Evolutionary conservation across 31 red algal genomes (phyloP).

Genomic region (Asparagopsis taxiformis): DNA sequence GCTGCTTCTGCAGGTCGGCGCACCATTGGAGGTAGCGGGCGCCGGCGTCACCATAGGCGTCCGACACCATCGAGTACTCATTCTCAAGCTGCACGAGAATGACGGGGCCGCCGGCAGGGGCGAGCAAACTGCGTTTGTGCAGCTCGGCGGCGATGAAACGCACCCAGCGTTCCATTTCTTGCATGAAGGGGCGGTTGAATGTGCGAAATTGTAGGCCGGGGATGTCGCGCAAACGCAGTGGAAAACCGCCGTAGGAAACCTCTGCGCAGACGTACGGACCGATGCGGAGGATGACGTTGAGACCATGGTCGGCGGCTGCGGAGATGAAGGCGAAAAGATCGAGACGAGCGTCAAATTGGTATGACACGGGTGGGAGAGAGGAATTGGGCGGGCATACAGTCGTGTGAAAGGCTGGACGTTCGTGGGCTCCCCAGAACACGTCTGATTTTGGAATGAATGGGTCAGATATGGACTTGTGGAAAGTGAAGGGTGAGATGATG

Average conservation of each 20-base stretch:
- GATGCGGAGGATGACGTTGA: slow-evolving; percentile 71
- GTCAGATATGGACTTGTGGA: neutral
- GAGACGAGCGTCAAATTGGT: slow-evolving; percentile 40
- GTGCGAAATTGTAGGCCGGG: slow-evolving; percentile 76
- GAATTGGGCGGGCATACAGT: too few relatives aligned
- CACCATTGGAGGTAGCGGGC: slow-evolving; percentile 72
- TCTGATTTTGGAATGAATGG: neutral
- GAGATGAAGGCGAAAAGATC: slow-evolving; percentile 69
- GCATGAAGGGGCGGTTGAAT: slow-evolving; percentile 56
- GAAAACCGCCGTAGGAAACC: slow-evolving; percentile 78
- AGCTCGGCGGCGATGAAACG: slow-evolving; percentile 41
- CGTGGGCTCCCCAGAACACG: slow-evolving; percentile 89
- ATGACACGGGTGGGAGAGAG: neutral
- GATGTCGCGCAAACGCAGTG: slow-evolving; percentile 61
- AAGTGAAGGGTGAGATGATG: too few relatives aligned
- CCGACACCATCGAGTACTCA: slow-evolving; percentile 83
- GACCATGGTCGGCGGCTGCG: slow-evolving; percentile 22
- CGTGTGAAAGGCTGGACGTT: too few relatives aligned
- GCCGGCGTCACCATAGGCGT: slow-evolving; percentile 51
- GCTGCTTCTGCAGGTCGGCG: slow-evolving; percentile 42
- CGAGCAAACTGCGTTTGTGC: slow-evolving; percentile 28
- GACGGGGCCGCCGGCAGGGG: slow-evolving; percentile 69
- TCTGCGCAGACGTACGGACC: slow-evolving; percentile 94
- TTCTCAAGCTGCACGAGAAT: slow-evolving; percentile 90
- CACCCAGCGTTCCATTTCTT: slow-evolving; percentile 60